A percentile compares a stretch with the other conserved stretches of the same genome.
These are phyloP conservation scores for Carex myosuroides DNA, from an alignment of 176 grass and related monocot species.

Conservation along the genomic window DNA sequence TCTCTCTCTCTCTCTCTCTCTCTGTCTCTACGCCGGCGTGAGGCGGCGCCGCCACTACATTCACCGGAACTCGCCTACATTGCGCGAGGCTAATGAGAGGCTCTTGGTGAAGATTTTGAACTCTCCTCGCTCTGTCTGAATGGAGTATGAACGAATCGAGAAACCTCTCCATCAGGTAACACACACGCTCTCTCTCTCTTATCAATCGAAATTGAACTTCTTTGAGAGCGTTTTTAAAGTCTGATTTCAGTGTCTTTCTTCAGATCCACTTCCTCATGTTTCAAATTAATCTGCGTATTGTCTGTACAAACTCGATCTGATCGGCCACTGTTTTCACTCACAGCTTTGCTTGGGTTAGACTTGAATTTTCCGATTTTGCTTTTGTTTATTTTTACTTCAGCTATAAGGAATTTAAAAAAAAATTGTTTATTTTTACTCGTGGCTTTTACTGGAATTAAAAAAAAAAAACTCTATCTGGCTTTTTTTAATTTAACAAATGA, in stretches of 20 bases:
- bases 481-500: not conserved
- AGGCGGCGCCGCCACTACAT: not conserved
- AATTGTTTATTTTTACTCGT: too few species aligned
- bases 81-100: not conserved
- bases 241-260: not conserved
- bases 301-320: not conserved
- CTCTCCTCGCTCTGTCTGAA: slow-evolving; percentile 11
- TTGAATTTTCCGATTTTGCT: not conserved
- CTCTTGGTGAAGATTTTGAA: not conserved
- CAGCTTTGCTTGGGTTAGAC: not conserved
- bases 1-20: not conserved
- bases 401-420: not conserved
- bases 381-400: not conserved
- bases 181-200: not conserved
- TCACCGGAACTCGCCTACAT: not conserved
- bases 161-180: slow-evolving; percentile 64
- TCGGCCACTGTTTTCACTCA: not conserved
- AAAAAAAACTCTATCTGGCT: not conserved
- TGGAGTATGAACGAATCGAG: slow-evolving; percentile 97
- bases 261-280: slow-evolving; percentile 4
- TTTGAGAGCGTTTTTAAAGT: not conserved
- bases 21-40: not conserved
- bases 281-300: not conserved
- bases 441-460: not conserved
- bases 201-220: not conserved